phyloP scores from a whole-genome alignment of 495 filamentous ascomycete species.

The Penicillium cataractarum region DNA sequence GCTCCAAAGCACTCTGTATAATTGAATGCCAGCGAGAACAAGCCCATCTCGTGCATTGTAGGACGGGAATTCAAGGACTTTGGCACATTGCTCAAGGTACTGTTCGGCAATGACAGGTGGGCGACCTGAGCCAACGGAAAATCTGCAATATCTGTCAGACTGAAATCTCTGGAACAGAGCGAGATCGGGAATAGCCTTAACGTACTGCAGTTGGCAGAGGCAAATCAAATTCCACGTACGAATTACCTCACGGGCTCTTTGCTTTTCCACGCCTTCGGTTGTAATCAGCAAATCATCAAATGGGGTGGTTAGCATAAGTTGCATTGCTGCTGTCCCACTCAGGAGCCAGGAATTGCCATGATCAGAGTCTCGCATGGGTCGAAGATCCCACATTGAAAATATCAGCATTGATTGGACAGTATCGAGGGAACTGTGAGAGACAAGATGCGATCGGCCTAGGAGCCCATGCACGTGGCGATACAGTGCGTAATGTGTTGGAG shows the following conservation, averaged over 20 bases:
- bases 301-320: slow-evolving; percentile 18
- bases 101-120: slow-evolving; percentile 19
- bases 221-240: slow-evolving; percentile 28
- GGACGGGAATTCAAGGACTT: slow-evolving; percentile 17
- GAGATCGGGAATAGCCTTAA: background rate
- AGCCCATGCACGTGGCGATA: slow-evolving; percentile 22
- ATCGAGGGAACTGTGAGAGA: slow-evolving; percentile 14
- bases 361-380: slow-evolving; percentile 21
- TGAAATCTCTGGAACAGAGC: too few species aligned
- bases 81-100: slow-evolving; percentile 24
- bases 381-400: slow-evolving; percentile 27
- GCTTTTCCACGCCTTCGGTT: background rate
- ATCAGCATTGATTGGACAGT: slow-evolving; percentile 26
- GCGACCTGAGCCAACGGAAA: slow-evolving; percentile 23
- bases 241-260: slow-evolving; percentile 11
- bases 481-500: slow-evolving; percentile 18
- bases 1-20: slow-evolving; percentile 20
- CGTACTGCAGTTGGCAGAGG: slow-evolving; percentile 24
- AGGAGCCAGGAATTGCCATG: slow-evolving; percentile 26
- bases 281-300: slow-evolving; percentile 15
- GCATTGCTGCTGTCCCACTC: slow-evolving; percentile 23
- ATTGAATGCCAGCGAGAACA: slow-evolving; percentile 16
- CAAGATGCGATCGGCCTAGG: slow-evolving; percentile 16
- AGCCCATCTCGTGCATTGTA: slow-evolving; percentile 24
- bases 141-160: slow-evolving; percentile 3